A percentile compares a stretch with the other conserved stretches of the same genome.
Conservation (phyloP, 2,329 filamentous ascomycete genomes). For the Xylariaceae sp. region DNA sequence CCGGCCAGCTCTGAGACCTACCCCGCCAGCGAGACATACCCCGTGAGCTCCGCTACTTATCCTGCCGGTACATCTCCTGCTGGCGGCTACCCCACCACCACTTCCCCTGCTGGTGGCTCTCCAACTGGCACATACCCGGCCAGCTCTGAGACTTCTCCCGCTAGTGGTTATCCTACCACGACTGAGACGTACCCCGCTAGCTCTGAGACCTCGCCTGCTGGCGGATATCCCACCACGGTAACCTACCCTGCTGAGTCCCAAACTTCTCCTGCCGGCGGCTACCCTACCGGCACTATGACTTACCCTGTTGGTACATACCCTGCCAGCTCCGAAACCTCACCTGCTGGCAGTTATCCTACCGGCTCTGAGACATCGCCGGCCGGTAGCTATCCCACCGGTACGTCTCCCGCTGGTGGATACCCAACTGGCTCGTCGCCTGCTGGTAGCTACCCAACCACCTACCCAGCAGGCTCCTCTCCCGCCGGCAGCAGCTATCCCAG, state of each 20-base stretch:
- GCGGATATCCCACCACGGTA: neutral
- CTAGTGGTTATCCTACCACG: neutral
- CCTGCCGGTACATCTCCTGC: neutral
- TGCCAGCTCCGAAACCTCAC: slow-evolving; percentile 1
- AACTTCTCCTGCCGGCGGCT: slow-evolving; percentile 1
- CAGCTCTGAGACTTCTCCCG: neutral
- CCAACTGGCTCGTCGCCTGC: neutral
- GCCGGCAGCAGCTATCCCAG: slow-evolving; percentile 4
- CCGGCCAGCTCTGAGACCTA: neutral
- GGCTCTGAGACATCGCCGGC: slow-evolving; percentile 2
- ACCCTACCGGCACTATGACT: neutral
- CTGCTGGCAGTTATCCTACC: slow-evolving; percentile 6
- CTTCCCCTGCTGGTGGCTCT: slow-evolving; percentile 3
- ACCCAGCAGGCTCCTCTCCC: slow-evolving; percentile 7
- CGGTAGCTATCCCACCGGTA: slow-evolving; percentile 10
- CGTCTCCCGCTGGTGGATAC: neutral
- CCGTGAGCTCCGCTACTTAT: neutral
- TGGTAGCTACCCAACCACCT: neutral
- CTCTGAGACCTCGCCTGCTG: neutral
- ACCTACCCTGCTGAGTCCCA: neutral
- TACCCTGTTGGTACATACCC: slow-evolving; percentile 10
- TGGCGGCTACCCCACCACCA: neutral
- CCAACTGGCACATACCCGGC: neutral
- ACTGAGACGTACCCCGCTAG: neutral
- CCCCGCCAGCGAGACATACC: too few relatives aligned